Evolutionary conservation across 768 basidiomycete species (phyloP).

Genomic region (Tulasnella sp.): DNA sequence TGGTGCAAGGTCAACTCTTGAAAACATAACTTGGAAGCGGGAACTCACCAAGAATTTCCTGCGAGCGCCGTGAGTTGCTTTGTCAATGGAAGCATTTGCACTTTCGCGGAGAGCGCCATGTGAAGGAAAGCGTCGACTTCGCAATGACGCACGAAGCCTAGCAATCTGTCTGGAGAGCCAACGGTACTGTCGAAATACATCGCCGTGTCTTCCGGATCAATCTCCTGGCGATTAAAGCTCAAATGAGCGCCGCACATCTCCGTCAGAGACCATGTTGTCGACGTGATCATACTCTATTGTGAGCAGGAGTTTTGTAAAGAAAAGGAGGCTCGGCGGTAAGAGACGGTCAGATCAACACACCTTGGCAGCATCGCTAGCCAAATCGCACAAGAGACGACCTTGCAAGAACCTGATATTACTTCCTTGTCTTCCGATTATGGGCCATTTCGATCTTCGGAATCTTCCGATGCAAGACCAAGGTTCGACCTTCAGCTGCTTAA

Average conservation of each 20-base stretch:
- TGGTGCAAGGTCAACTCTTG: slow-evolving; percentile 23
- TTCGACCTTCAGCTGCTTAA: slow-evolving; percentile 82
- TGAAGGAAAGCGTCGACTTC: slow-evolving; percentile 94
- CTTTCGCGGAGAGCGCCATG: slow-evolving; percentile 91
- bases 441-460: slow-evolving; percentile 76
- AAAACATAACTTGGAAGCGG: neutral
- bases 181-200: slow-evolving; percentile 79
- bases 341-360: slow-evolving; percentile 30
- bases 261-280: slow-evolving; percentile 95
- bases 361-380: slow-evolving; percentile 90
- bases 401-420: slow-evolving; percentile 72
- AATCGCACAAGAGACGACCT: slow-evolving; percentile 82
- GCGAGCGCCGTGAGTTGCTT: slow-evolving; percentile 90
- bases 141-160: slow-evolving; percentile 86
- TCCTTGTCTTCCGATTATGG: slow-evolving; percentile 67
- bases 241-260: slow-evolving; percentile 94
- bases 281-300: slow-evolving; percentile 81
- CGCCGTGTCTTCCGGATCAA: slow-evolving; percentile 91
- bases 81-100: slow-evolving; percentile 87
- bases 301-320: neutral
- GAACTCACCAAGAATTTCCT: slow-evolving; percentile 83
- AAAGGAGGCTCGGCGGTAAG: neutral
- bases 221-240: slow-evolving; percentile 77
- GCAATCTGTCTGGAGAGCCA: slow-evolving; percentile 58
- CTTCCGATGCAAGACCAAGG: slow-evolving; percentile 93